These are phyloP conservation scores for Aspergillus incahuasiensis DNA, from an alignment of 495 filamentous ascomycete genomes.

Conservation along the genomic window DNA sequence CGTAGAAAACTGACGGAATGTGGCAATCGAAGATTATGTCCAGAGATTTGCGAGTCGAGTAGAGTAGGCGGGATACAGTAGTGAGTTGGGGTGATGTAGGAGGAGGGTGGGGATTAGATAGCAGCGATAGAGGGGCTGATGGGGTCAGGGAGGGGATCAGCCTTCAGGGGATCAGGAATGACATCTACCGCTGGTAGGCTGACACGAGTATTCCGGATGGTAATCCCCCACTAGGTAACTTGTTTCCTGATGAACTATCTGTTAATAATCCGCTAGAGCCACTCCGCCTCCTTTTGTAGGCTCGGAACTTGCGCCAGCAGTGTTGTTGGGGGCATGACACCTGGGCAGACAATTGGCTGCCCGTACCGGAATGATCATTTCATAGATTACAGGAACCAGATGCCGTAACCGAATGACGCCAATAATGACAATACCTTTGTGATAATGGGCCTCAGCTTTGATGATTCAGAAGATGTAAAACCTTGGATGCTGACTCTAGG, in stretches of 20 bases:
- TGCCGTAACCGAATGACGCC: slow-evolving; percentile 5
- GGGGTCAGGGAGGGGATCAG: too few species aligned
- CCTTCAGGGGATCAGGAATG: slow-evolving; percentile 6
- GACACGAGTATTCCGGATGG: slow-evolving; percentile 4
- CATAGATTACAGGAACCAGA: not conserved
- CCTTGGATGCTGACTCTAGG: not conserved
- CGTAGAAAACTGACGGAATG: not conserved
- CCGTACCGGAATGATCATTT: too few species aligned
- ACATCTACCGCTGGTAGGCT: slow-evolving; percentile 16
- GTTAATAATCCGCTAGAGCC: not conserved
- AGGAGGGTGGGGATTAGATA: slow-evolving; percentile 5
- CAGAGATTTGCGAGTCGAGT: not conserved
- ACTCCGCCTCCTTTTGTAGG: not conserved
- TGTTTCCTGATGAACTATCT: slow-evolving; percentile 1
- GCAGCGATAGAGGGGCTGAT: slow-evolving; percentile 10
- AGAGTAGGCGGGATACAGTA: not conserved
- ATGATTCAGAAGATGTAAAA: not conserved
- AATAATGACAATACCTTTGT: not conserved
- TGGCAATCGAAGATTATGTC: slow-evolving; percentile 1
- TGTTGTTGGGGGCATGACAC: slow-evolving; percentile 8
- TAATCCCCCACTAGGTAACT: slow-evolving; percentile 9
- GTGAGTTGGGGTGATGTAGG: not conserved
- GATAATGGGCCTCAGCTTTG: not conserved
- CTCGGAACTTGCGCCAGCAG: not conserved
- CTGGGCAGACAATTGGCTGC: not conserved